These are phyloP conservation scores for Glebionis coronaria DNA, from an alignment of 129 eudicot genomes.

Conservation along the genomic window DNA sequence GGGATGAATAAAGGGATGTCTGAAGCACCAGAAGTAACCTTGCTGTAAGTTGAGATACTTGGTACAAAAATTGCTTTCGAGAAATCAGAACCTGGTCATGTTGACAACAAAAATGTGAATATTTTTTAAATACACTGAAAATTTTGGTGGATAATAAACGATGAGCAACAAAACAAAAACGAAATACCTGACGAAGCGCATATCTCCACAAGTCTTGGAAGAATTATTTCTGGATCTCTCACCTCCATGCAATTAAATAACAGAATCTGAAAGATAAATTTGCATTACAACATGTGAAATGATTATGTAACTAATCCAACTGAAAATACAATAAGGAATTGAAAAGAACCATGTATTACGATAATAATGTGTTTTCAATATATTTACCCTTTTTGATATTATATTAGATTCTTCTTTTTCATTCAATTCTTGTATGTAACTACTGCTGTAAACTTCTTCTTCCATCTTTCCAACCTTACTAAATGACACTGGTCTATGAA, in stretches of 20 bases:
- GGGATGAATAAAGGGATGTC: conserved; percentile 40
- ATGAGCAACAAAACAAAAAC: conserved; percentile 10
- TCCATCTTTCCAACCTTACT: conserved; percentile 22
- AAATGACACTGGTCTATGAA: conserved; percentile 28
- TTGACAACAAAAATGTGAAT: conserved; percentile 3
- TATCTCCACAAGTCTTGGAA: conserved; percentile 62
- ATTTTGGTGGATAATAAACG: neutral
- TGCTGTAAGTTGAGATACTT: conserved; percentile 72
- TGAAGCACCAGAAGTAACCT: conserved; percentile 79
- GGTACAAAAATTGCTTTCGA: conserved; percentile 86
- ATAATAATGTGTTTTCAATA: conserved; percentile 2
- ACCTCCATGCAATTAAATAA: conserved; percentile 89
- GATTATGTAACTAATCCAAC: conserved; percentile 5
- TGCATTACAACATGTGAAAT: conserved; percentile 3
- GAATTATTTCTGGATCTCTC: conserved; percentile 75
- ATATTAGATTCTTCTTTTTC: conserved; percentile 24
- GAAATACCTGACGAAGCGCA: conserved; percentile 78
- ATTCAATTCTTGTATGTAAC: conserved; percentile 25
- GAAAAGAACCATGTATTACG: neutral
- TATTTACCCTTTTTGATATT: conserved; percentile 56
- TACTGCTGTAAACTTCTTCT: conserved; percentile 32
- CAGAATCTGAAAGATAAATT: conserved; percentile 52
- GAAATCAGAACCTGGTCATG: conserved; percentile 54
- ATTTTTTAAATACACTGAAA: neutral
- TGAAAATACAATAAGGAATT: neutral